A percentile compares a stretch with the other conserved stretches of the same genome.
Evolutionary conservation across 495 filamentous ascomycete genomes (phyloP).

Genomic region (Penicillium parvum): DNA sequence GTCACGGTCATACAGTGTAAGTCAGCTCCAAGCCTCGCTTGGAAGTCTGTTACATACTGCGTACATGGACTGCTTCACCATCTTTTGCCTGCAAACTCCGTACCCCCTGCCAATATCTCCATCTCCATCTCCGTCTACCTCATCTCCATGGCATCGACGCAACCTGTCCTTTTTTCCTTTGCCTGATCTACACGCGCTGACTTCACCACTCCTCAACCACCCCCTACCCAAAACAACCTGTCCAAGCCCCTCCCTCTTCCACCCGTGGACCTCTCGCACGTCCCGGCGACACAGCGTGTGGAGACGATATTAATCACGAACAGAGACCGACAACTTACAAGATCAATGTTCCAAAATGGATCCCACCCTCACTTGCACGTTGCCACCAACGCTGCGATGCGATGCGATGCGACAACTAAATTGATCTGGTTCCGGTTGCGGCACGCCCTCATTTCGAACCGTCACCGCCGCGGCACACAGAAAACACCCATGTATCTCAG

Average conservation of each 20-base stretch:
- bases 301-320: conserved; percentile 3
- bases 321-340: conserved; percentile 1
- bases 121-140: not conserved
- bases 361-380: conserved; percentile 8
- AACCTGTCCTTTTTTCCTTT: conserved; percentile 6
- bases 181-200: conserved; percentile 14
- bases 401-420: conserved; percentile 5
- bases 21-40: conserved; percentile 8
- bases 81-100: too few species aligned
- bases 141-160: not conserved
- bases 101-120: not conserved
- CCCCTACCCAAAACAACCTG: not conserved
- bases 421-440: conserved; percentile 26
- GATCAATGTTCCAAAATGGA: conserved; percentile 13
- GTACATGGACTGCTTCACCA: too few species aligned
- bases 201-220: conserved; percentile 1
- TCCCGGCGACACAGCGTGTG: conserved; percentile 4
- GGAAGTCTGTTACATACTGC: conserved; percentile 12
- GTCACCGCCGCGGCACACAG: conserved; percentile 7
- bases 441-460: conserved; percentile 9
- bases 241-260: not conserved
- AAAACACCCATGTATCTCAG: conserved; percentile 5
- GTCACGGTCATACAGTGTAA: conserved; percentile 18
- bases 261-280: conserved; percentile 14
- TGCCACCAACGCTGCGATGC: too few species aligned